Percentiles rank a stretch among this genome's conserved stretches.
phyloP scores from a whole-genome alignment of 106 monocot species.

The Dendrobium officinale region DNA sequence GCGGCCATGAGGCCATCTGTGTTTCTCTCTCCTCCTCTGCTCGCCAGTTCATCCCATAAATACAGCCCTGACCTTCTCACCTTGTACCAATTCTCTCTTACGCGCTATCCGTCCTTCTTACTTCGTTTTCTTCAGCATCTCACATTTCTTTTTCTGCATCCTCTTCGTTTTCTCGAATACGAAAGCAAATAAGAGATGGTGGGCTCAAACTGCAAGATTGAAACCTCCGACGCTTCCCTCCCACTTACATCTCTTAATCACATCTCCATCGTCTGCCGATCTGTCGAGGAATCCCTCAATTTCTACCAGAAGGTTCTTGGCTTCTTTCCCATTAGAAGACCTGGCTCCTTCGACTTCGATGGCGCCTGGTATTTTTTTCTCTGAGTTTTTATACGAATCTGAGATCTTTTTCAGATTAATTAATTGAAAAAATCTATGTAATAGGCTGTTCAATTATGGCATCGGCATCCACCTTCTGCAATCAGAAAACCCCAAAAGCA shows the following conservation, averaged over 20 bases:
- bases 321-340: constrained; percentile 62
- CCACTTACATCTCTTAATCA: constrained; percentile 77
- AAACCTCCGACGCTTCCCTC: constrained; percentile 11
- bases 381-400: neutral
- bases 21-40: no score
- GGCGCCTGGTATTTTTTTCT: constrained; percentile 62
- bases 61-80: no score
- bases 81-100: no score
- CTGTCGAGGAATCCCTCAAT: constrained; percentile 44
- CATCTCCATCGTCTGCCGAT: constrained; percentile 67
- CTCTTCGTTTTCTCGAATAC: no score
- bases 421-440: neutral
- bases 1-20: no score
- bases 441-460: constrained; percentile 35
- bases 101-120: no score
- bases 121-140: no score
- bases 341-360: constrained; percentile 68
- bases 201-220: no score
- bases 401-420: neutral
- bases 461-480: constrained; percentile 39
- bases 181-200: no score
- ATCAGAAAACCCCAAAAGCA: constrained; percentile 6
- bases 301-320: constrained; percentile 89
- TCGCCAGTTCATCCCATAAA: no score
- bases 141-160: no score